Evolutionary conservation across 75 land plant genomes (phyloP).

Genomic region (Cunninghamia lanceolata): DNA sequence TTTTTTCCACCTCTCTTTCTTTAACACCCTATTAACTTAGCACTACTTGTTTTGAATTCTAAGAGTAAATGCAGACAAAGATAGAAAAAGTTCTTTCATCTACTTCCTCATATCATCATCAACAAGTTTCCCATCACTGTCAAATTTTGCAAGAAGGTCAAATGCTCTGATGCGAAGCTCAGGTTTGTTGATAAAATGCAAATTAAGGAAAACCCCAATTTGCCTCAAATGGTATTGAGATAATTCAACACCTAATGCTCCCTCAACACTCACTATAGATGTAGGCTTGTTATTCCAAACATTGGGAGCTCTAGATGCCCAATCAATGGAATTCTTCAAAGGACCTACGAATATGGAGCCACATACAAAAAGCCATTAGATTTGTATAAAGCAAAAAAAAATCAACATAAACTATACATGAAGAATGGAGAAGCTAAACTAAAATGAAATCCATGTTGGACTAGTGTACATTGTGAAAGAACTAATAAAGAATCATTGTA

Average conservation of each 20-base stretch:
- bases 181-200: no score
- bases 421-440: background rate
- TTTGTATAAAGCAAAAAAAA: background rate
- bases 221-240: constrained; percentile 74
- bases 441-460: no score
- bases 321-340: no score
- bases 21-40: no score
- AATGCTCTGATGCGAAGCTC: constrained; percentile 58
- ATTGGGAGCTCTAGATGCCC: no score
- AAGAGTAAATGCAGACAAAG: constrained; percentile 49
- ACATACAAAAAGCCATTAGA: no score
- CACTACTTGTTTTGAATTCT: no score
- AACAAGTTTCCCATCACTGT: constrained; percentile 54
- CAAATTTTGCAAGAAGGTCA: constrained; percentile 59
- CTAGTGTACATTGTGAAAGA: no score
- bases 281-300: constrained; percentile 55
- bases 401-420: background rate
- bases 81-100: constrained; percentile 37
- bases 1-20: no score
- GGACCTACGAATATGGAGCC: no score
- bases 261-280: constrained; percentile 66
- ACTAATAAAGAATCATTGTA: no score
- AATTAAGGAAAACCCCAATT: no score
- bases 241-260: constrained; percentile 53
- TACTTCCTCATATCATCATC: constrained; percentile 29